Evolutionary conservation across 192 early-diverging fungal genomes (phyloP).

Genomic region (Coemansia sp.): DNA sequence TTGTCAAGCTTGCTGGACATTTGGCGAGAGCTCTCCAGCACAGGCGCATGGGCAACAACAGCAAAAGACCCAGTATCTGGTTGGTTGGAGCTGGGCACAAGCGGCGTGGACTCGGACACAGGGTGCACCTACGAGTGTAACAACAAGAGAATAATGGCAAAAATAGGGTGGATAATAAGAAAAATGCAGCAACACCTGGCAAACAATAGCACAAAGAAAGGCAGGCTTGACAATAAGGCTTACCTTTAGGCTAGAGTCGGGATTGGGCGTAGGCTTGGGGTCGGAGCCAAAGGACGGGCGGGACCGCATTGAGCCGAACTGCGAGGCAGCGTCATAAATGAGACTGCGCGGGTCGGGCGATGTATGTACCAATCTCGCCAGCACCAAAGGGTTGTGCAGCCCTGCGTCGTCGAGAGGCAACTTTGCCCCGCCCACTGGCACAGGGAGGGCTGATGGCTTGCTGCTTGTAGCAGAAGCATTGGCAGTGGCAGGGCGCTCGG

Average conservation of each 20-base stretch:
- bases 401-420: neutral
- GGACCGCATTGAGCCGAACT: conserved; percentile 56
- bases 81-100: neutral
- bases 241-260: conserved; percentile 13
- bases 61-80: neutral
- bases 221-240: conserved; percentile 1
- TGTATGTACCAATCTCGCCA: conserved; percentile 42
- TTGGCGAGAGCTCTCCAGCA: conserved; percentile 3
- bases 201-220: conserved; percentile 5
- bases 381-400: conserved; percentile 11
- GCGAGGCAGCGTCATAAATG: conserved; percentile 55
- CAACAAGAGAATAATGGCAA: neutral
- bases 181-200: neutral
- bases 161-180: neutral
- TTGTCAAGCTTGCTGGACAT: conserved; percentile 3
- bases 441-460: neutral
- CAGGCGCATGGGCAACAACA: neutral
- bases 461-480: neutral
- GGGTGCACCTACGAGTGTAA: neutral
- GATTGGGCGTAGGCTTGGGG: neutral
- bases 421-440: neutral
- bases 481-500: conserved; percentile 16
- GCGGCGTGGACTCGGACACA: neutral
- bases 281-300: conserved; percentile 16
- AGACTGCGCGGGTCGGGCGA: conserved; percentile 57